These are phyloP conservation scores for Gossypium herbaceum DNA, from an alignment of 345 rosid species.

Conservation along the genomic window DNA sequence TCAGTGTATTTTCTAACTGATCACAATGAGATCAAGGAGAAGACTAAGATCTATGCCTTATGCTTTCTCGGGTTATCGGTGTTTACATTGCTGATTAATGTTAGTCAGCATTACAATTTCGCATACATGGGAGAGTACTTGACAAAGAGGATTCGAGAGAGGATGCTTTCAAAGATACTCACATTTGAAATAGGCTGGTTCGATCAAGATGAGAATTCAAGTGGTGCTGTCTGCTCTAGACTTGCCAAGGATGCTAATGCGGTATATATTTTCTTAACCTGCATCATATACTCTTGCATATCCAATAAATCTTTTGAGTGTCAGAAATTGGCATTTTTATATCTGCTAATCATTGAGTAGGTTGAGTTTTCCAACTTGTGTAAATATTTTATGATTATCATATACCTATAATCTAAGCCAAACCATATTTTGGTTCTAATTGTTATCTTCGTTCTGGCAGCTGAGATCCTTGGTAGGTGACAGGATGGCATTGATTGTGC, in stretches of 20 bases:
- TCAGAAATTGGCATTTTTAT: background rate
- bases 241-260: constrained; percentile 59
- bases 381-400: background rate
- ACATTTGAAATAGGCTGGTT: constrained; percentile 80
- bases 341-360: background rate
- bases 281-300: background rate
- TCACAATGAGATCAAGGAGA: constrained; percentile 51
- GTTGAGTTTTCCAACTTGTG: background rate
- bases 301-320: background rate
- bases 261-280: constrained; percentile 32
- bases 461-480: constrained; percentile 74
- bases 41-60: constrained; percentile 45
- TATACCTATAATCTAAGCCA: background rate
- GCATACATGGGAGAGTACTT: constrained; percentile 65
- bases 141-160: constrained; percentile 60
- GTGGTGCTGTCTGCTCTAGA: constrained; percentile 68
- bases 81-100: constrained; percentile 38
- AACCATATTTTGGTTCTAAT: background rate
- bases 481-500: constrained; percentile 49
- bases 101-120: constrained; percentile 60
- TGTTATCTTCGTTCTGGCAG: constrained; percentile 18
- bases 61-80: constrained; percentile 47
- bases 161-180: constrained; percentile 63
- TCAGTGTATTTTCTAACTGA: constrained; percentile 46
- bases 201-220: constrained; percentile 62